Evolutionary conservation across 2,329 filamentous ascomycete genomes (phyloP).

Genomic region (Alternaria metachromatica): DNA sequence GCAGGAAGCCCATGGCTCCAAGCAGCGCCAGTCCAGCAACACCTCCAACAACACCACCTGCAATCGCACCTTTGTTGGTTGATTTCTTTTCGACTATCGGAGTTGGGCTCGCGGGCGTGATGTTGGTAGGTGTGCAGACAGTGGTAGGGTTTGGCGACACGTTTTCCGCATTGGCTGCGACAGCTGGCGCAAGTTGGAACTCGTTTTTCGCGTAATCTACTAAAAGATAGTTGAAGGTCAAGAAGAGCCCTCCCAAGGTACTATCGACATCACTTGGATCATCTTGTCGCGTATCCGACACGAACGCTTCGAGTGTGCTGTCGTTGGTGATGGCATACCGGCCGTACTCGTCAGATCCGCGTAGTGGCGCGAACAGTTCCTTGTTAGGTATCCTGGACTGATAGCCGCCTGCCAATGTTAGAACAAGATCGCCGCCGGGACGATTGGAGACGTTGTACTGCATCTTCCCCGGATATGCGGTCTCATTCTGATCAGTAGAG

Average conservation of each 20-base stretch:
- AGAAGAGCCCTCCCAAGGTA: slow-evolving; percentile 10
- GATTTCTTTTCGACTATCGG: background rate
- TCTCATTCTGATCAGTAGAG: slow-evolving; percentile 1
- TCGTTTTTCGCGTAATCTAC: slow-evolving; percentile 16
- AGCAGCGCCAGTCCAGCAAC: slow-evolving; percentile 2
- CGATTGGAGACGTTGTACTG: slow-evolving; percentile 3
- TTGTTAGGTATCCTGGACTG: slow-evolving; percentile 12
- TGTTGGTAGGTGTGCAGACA: slow-evolving; percentile 1
- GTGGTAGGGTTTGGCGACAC: slow-evolving; percentile 3
- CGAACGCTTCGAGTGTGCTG: slow-evolving; percentile 10
- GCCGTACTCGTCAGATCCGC: slow-evolving; percentile 15
- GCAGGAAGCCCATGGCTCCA: background rate
- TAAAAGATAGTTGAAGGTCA: slow-evolving; percentile 17
- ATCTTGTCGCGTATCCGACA: slow-evolving; percentile 7
- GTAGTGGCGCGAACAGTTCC: slow-evolving; percentile 13
- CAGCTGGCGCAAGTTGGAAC: slow-evolving; percentile 13
- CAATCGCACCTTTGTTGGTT: slow-evolving; percentile 1
- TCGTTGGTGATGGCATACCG: slow-evolving; percentile 16
- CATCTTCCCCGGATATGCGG: slow-evolving; percentile 7
- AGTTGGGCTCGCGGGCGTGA: background rate
- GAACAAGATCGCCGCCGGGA: slow-evolving; percentile 5
- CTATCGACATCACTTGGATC: slow-evolving; percentile 4
- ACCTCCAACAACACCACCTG: slow-evolving; percentile 7
- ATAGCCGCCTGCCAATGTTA: slow-evolving; percentile 12
- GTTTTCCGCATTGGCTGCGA: background rate